Evolutionary conservation across 768 basidiomycete species (phyloP).

Genomic region (Mycena galopus): DNA sequence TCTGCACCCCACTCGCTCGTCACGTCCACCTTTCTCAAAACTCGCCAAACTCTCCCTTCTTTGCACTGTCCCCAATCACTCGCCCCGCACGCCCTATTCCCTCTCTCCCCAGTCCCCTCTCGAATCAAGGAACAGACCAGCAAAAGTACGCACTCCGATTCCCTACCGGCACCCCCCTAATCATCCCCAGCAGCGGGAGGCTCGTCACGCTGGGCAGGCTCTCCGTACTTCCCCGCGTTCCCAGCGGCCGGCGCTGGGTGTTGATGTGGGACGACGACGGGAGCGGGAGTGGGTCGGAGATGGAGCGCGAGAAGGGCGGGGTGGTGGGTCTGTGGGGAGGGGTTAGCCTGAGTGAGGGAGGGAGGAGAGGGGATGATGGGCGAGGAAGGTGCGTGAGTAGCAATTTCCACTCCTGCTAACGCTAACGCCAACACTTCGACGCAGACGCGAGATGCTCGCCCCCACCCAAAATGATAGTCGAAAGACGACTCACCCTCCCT

Average conservation of each 20-base stretch:
- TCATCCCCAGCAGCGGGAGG: slow-evolving; percentile 59
- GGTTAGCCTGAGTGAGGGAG: not conserved
- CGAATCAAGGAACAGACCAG: slow-evolving; percentile 5
- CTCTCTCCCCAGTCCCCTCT: not conserved
- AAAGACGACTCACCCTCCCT: not conserved
- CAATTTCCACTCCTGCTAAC: too few species aligned
- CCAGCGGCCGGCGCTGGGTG: slow-evolving; percentile 18
- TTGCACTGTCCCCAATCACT: not conserved
- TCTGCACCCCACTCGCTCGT: too few species aligned
- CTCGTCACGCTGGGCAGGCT: slow-evolving; percentile 59
- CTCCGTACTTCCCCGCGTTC: slow-evolving; percentile 28
- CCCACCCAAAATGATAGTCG: too few species aligned
- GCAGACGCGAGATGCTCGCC: too few species aligned
- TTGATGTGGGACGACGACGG: slow-evolving; percentile 33
- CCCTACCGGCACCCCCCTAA: slow-evolving; percentile 60
- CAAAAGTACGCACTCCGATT: slow-evolving; percentile 57
- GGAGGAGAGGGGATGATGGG: not conserved
- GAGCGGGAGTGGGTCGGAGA: slow-evolving; percentile 29
- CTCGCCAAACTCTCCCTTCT: too few species aligned
- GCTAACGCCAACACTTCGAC: too few species aligned
- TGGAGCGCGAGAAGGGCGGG: slow-evolving; percentile 16
- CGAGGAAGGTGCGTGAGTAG: too few species aligned
- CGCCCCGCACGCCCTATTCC: not conserved
- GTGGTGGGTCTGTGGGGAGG: not conserved
- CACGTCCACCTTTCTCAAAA: too few species aligned